Conservation (phyloP, 2,329 filamentous ascomycete genomes). For the Cytospora paraplurivora region DNA sequence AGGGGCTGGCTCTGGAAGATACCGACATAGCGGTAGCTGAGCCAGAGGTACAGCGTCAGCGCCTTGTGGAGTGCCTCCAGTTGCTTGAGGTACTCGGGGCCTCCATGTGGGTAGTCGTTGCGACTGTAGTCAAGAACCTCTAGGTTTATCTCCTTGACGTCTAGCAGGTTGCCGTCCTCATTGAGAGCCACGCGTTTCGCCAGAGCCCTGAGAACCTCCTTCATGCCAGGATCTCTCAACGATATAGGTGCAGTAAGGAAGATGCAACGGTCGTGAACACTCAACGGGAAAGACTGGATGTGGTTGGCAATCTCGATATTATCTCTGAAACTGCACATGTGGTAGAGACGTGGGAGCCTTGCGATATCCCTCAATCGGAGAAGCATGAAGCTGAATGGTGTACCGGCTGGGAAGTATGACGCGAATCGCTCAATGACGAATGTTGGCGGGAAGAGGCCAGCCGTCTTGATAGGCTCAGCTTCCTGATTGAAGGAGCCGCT, state of each 20-base stretch:
- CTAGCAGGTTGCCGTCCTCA: constrained; percentile 67
- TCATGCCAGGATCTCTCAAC: constrained; percentile 52
- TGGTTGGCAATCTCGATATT: constrained; percentile 69
- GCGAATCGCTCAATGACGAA: constrained; percentile 74
- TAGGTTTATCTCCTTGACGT: constrained; percentile 70
- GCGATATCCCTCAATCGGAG: constrained; percentile 72
- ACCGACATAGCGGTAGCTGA: constrained; percentile 84
- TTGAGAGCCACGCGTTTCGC: constrained; percentile 71
- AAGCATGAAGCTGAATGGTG: constrained; percentile 82
- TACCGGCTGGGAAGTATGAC: constrained; percentile 76
- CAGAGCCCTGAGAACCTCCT: constrained; percentile 60
- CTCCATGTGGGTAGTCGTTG: constrained; percentile 39
- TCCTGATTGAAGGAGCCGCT: constrained; percentile 62
- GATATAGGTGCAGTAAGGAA: constrained; percentile 72
- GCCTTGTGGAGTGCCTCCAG: constrained; percentile 81
- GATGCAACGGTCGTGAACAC: constrained; percentile 71
- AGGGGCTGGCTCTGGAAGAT: constrained; percentile 75
- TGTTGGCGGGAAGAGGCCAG: constrained; percentile 74
- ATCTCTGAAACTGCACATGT: constrained; percentile 66
- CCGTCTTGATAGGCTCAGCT: constrained; percentile 66
- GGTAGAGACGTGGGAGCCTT: constrained; percentile 65
- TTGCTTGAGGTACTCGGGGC: constrained; percentile 61
- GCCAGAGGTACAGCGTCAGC: constrained; percentile 87
- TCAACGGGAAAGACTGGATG: constrained; percentile 72
- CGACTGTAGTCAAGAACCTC: constrained; percentile 71